A percentile compares a stretch with the other conserved stretches of the same genome.
These are phyloP conservation scores for Obelidium mucronatum DNA, from an alignment of 192 early-diverging fungal species.

Conservation along the genomic window DNA sequence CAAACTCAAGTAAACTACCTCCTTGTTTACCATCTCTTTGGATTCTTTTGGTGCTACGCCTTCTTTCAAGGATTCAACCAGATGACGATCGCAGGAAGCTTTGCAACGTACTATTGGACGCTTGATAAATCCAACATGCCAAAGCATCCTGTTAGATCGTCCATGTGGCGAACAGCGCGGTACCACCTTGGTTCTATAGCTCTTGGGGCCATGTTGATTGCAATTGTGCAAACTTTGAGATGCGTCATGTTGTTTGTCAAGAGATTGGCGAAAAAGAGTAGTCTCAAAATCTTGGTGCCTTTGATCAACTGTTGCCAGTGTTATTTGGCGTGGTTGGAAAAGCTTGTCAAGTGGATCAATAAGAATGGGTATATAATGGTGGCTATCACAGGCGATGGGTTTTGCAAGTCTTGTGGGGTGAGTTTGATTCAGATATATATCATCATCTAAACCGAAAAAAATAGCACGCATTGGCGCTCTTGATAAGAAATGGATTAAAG, in stretches of 20 bases:
- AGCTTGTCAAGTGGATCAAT: constrained; percentile 60
- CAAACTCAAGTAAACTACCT: constrained; percentile 38
- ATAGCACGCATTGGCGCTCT: constrained; percentile 44
- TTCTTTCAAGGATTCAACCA: constrained; percentile 59
- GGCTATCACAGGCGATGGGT: constrained; percentile 58
- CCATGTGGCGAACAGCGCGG: constrained; percentile 45
- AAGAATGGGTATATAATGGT: constrained; percentile 67
- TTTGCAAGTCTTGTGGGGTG: constrained; percentile 52
- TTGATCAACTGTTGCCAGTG: constrained; percentile 38
- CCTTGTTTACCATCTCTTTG: constrained; percentile 61
- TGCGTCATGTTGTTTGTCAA: constrained; percentile 48
- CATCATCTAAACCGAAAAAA: neutral
- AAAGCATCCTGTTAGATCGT: constrained; percentile 11
- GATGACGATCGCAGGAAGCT: constrained; percentile 55
- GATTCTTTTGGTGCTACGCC: constrained; percentile 61
- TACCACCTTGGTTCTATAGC: constrained; percentile 64
- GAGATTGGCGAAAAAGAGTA: constrained; percentile 43
- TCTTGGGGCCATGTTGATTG: constrained; percentile 61
- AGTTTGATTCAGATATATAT: neutral
- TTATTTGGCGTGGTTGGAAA: constrained; percentile 51
- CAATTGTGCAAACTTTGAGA: constrained; percentile 57
- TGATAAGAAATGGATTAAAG: constrained; percentile 51
- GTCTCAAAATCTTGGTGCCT: constrained; percentile 23
- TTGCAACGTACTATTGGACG: constrained; percentile 63
- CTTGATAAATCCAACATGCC: constrained; percentile 52